These are phyloP conservation scores for Dictyostelium brefeldianum DNA, from an alignment of 78 protist species.

Conservation along the genomic window DNA sequence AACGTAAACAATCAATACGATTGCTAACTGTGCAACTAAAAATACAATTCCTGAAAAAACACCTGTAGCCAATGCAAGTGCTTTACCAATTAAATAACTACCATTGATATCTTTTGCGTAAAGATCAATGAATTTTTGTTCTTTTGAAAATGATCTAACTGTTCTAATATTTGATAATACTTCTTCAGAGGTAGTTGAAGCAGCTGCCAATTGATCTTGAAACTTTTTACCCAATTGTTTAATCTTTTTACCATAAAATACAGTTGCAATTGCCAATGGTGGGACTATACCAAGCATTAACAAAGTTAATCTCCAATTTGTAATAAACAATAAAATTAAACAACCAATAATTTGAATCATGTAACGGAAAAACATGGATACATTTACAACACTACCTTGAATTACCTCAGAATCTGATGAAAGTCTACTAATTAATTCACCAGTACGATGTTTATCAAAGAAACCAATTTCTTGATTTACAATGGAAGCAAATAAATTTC, in stretches of 20 bases:
- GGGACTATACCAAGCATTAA: constrained; percentile 90
- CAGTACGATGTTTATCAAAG: constrained; percentile 93
- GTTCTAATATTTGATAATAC: constrained; percentile 83
- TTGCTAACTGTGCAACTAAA: constrained; percentile 64
- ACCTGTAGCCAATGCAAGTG: constrained; percentile 42
- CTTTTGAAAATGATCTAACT: constrained; percentile 88
- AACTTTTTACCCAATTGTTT: constrained; percentile 60
- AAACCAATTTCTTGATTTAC: constrained; percentile 91
- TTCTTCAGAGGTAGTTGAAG: constrained; percentile 45
- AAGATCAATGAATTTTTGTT: constrained; percentile 36
- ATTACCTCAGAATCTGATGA: constrained; percentile 87
- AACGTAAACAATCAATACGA: constrained; percentile 79
- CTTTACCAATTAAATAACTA: constrained; percentile 70
- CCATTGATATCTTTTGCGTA: constrained; percentile 64
- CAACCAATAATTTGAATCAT: constrained; percentile 72
- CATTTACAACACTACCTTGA: constrained; percentile 68
- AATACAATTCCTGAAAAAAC: constrained; percentile 47
- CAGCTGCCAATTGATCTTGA: constrained; percentile 87
- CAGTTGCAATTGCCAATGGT: constrained; percentile 66
- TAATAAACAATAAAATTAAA: constrained; percentile 66
- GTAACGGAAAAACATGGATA: constrained; percentile 81
- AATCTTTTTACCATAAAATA: constrained; percentile 78
- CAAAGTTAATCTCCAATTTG: constrained; percentile 85
- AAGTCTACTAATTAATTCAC: constrained; percentile 93
- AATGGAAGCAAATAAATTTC: constrained; percentile 74